Base-by-base conservation (phyloP, 345 rosid species). In the Noccaea caerulescens region DNA sequence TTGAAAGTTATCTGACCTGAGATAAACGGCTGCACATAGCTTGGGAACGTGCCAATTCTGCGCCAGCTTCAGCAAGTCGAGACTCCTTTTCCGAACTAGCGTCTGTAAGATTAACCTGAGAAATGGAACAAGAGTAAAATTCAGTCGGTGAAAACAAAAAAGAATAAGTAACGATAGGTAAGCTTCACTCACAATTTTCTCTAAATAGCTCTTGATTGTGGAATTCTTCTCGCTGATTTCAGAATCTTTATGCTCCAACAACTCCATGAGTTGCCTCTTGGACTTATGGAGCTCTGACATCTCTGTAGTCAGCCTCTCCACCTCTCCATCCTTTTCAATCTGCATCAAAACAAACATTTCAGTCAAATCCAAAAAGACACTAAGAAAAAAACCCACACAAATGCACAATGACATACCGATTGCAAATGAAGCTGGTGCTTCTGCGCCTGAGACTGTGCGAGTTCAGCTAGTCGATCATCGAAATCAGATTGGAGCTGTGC, bases 261-360 rank as follows among this genome's bases (percentile, higher is more conserved):
- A 69, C 70, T 84, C 96, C 67, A 89, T 78, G 77, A 94, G 59
- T 82, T 89, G 97, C 75, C 96, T 86, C 84, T 85, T 91, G 18
- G 96, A 91, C 77, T 89, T 89, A 57, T 81, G 96, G 57, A 88
- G 45, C 85, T 89, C 94, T 0, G 89, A 81, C 33, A 86, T 77
- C 81, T 89, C 96, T 18, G 69, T 79, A 4, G 81, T 53, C 63
- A 94, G 45, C 86, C 93, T 86, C 88, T 91, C 97, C 6, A 81
- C 63, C 66, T 85, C 93, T 45, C 96, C 93, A 66, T 89, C 99
- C 79, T 85, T 94, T 45, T 73, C 92, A 81, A 93, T 86, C 97
- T 93, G 53, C 51, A 66, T 30, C 55, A 45, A 59, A 20, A n/a
- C 51, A 1, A 60, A 6, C 7, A 60, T n/a, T 33, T 4, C 51